A percentile compares a stretch with the other conserved stretches of the same genome.
Conservation (phyloP, 2,329 filamentous ascomycete species). For the Ophiostoma angusticollis region DNA sequence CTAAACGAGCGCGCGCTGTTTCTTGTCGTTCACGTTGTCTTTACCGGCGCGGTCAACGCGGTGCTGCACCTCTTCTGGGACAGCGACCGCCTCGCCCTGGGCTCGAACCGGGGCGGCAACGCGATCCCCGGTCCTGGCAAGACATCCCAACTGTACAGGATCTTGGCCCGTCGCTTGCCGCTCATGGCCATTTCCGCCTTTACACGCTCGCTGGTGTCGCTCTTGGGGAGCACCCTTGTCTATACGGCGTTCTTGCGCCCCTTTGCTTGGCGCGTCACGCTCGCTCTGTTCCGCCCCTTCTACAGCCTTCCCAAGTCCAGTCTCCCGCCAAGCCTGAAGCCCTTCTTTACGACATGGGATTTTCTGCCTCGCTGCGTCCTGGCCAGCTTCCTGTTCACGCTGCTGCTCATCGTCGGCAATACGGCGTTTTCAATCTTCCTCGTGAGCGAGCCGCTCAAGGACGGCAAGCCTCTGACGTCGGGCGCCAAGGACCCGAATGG, state of each 20-base stretch:
- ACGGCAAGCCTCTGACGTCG: slow-evolving; percentile 66
- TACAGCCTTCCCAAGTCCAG: slow-evolving; percentile 64
- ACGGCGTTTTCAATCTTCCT: slow-evolving; percentile 69
- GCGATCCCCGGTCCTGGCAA: not conserved
- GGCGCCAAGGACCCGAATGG: slow-evolving; percentile 88
- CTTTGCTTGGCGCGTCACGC: slow-evolving; percentile 54
- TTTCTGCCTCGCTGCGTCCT: slow-evolving; percentile 43
- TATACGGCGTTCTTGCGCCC: slow-evolving; percentile 52
- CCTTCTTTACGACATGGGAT: slow-evolving; percentile 34
- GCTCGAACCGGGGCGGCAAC: slow-evolving; percentile 18
- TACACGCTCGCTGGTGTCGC: slow-evolving; percentile 27
- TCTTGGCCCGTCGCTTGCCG: slow-evolving; percentile 27
- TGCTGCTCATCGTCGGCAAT: slow-evolving; percentile 69
- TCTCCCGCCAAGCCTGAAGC: slow-evolving; percentile 46
- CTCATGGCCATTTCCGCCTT: slow-evolving; percentile 25
- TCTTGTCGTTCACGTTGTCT: slow-evolving; percentile 55
- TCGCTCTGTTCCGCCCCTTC: slow-evolving; percentile 58
- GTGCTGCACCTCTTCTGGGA: slow-evolving; percentile 58
- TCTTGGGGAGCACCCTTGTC: slow-evolving; percentile 36
- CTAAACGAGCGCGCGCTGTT: slow-evolving; percentile 83
- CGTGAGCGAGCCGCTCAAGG: slow-evolving; percentile 69
- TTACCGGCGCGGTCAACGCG: slow-evolving; percentile 59
- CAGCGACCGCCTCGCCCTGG: slow-evolving; percentile 52
- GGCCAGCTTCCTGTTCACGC: slow-evolving; percentile 53
- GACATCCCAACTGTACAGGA: slow-evolving; percentile 9